Conservation (phyloP, 2,329 filamentous ascomycete genomes). For the Aspergillus terreus region DNA sequence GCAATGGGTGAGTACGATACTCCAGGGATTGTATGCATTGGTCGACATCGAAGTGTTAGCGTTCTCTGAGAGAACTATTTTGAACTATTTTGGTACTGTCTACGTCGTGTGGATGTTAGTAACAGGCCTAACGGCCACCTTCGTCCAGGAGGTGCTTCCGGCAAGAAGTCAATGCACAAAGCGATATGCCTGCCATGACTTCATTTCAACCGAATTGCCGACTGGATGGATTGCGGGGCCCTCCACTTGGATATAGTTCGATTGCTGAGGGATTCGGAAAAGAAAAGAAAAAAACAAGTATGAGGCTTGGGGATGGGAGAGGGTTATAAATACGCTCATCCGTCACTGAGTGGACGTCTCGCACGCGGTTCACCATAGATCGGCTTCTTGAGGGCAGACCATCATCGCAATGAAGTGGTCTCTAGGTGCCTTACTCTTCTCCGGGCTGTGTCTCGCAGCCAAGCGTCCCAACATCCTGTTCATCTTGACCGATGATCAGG, state of each 20-base stretch:
- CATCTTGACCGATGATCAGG: slow-evolving; percentile 66
- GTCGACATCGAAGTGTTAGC: too few relatives aligned
- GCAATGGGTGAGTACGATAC: too few relatives aligned
- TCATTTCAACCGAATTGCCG: not conserved
- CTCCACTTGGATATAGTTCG: not conserved
- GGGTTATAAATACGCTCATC: not conserved
- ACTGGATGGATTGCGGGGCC: not conserved
- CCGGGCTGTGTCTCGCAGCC: slow-evolving; percentile 14
- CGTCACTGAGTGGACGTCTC: not conserved
- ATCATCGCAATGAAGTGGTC: not conserved
- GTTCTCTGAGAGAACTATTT: not conserved
- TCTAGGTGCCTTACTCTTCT: not conserved
- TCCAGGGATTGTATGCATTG: too few relatives aligned
- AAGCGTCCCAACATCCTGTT: slow-evolving; percentile 58
- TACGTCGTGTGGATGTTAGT: not conserved
- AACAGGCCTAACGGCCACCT: too few relatives aligned
- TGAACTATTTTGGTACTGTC: not conserved
- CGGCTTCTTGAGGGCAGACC: not conserved
- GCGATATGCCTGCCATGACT: too few relatives aligned
- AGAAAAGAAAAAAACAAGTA: not conserved
- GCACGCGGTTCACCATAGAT: not conserved
- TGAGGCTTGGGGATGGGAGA: not conserved
- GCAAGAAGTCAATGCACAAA: too few relatives aligned
- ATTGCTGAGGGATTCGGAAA: not conserved
- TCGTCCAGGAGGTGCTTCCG: not conserved